Conservation (phyloP, 208 protist genomes). For the Leishmania lainsoni region DNA sequence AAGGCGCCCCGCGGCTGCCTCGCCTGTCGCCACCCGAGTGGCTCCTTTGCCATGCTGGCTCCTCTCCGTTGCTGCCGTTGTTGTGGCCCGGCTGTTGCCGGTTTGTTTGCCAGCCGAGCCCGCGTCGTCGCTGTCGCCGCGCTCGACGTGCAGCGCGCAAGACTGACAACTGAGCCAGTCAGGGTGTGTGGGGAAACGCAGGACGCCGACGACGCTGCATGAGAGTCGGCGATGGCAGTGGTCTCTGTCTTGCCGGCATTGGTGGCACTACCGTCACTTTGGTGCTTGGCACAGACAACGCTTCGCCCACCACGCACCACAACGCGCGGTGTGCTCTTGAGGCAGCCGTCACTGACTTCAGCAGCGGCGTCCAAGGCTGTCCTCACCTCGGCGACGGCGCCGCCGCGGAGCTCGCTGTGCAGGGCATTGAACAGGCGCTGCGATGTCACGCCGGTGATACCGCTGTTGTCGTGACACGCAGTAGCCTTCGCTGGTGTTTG, state of each 20-base stretch:
- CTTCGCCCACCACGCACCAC: no score
- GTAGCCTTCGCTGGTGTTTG: neutral
- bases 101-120: neutral
- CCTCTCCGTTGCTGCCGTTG: neutral
- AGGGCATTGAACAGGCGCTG: conserved; percentile 3
- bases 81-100: neutral
- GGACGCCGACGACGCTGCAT: neutral
- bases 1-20: neutral
- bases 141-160: neutral
- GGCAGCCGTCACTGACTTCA: neutral
- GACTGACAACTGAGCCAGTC: neutral
- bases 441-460: neutral
- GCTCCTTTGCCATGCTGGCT: neutral
- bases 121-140: neutral
- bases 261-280: neutral
- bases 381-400: neutral
- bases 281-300: neutral
- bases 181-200: neutral
- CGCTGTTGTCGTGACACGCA: neutral
- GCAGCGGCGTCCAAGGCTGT: neutral
- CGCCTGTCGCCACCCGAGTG: neutral
- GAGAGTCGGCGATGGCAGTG: neutral
- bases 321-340: neutral
- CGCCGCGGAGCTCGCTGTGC: neutral
- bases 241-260: neutral